Evolutionary conservation across 73 alveolate genomes (phyloP).

Genomic region (Tetrahymena thermophila): DNA sequence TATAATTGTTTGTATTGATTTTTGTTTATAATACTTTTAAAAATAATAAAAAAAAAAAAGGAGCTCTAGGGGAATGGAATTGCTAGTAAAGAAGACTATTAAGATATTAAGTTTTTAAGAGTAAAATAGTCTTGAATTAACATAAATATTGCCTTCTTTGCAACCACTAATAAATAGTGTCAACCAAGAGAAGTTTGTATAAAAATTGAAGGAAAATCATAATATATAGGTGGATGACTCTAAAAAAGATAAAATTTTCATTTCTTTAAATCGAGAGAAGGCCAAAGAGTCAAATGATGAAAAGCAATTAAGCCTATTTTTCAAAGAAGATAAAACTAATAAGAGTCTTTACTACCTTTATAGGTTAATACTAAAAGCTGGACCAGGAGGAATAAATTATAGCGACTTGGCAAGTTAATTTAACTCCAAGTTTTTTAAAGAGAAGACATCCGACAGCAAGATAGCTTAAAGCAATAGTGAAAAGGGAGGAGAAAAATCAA

Average conservation of each 20-base stretch:
- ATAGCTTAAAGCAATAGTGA: background rate
- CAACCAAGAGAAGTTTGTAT: background rate
- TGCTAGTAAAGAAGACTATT: background rate
- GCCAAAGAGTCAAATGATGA: background rate
- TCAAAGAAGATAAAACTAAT: background rate
- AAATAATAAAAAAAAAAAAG: background rate
- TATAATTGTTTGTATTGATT: too few relatives aligned
- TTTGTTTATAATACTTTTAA: background rate
- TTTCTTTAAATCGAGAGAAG: background rate
- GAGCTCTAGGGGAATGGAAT: conserved; percentile 5
- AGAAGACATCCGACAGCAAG: background rate
- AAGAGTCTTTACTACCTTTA: background rate
- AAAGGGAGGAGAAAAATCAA: background rate
- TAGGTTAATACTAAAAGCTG: background rate
- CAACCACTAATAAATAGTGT: background rate
- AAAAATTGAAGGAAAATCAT: background rate
- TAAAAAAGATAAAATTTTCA: background rate
- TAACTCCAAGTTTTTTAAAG: background rate
- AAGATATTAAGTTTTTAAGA: background rate
- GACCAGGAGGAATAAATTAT: background rate
- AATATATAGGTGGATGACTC: background rate
- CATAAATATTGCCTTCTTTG: background rate
- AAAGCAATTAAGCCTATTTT: background rate
- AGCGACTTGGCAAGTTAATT: background rate
- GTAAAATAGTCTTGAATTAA: background rate